Conservation (phyloP, 2,329 filamentous ascomycete species). For the Sporothrix protearum region DNA sequence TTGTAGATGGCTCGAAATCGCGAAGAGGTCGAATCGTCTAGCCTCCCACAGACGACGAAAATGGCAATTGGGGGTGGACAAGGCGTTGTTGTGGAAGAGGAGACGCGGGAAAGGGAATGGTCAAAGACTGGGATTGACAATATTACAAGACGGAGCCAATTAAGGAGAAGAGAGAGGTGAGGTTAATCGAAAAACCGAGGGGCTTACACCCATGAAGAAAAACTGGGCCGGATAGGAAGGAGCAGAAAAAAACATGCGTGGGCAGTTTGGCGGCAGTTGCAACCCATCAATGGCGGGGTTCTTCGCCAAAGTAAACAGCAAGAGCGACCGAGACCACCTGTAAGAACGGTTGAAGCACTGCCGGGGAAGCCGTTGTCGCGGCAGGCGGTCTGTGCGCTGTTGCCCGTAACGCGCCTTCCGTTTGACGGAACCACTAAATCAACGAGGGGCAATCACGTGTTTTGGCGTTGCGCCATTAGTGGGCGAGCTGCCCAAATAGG, state of each 20-base stretch:
- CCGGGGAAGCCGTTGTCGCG: background rate
- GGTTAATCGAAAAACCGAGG: slow-evolving; percentile 6
- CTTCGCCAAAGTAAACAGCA: slow-evolving; percentile 1
- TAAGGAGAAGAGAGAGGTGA: background rate
- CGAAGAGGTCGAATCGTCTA: background rate
- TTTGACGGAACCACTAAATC: background rate
- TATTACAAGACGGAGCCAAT: background rate
- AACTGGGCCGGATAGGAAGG: background rate
- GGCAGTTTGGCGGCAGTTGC: slow-evolving; percentile 1
- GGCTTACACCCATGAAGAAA: background rate
- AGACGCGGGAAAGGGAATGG: background rate
- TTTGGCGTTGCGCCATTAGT: slow-evolving; percentile 19
- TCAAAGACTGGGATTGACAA: background rate
- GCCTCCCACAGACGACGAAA: slow-evolving; percentile 6
- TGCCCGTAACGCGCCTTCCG: background rate
- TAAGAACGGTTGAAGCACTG: background rate
- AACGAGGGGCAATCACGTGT: slow-evolving; percentile 24
- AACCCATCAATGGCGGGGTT: background rate
- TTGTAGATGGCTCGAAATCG: background rate
- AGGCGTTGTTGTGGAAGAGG: background rate
- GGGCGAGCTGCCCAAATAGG: background rate
- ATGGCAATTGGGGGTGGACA: background rate
- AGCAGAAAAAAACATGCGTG: background rate
- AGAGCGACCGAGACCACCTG: background rate
- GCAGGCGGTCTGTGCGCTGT: slow-evolving; percentile 21